Conservation (phyloP, 108 stramenopile species). For the Schizochytrium sp. region DNA sequence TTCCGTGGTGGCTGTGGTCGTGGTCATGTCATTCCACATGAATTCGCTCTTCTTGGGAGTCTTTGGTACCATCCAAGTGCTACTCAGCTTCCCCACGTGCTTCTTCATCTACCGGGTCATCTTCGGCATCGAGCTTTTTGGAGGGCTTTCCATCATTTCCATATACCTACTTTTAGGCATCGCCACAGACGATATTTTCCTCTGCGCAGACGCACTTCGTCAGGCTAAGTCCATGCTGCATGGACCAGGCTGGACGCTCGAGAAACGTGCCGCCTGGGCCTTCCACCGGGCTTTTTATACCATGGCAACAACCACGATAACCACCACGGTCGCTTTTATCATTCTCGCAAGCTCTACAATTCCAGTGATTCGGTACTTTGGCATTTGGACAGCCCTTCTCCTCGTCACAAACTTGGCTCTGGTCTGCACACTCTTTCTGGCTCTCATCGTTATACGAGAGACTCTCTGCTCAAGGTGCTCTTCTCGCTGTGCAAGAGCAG, state of each 20-base stretch:
- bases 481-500: no score
- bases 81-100: not conserved
- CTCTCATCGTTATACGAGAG: not conserved
- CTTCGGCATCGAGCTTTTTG: slow-evolving; percentile 19
- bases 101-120: slow-evolving; percentile 27
- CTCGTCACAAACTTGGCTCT: slow-evolving; percentile 23
- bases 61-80: slow-evolving; percentile 16
- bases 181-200: slow-evolving; percentile 24
- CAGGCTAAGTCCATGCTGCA: not conserved
- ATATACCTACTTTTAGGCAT: slow-evolving; percentile 33
- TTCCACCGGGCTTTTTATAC: no score
- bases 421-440: slow-evolving; percentile 2
- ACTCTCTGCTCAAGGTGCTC: not conserved
- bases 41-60: not conserved
- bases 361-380: slow-evolving; percentile 24
- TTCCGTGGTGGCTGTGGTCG: not conserved
- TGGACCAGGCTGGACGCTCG: no score
- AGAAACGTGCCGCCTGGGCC: no score
- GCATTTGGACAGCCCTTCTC: slow-evolving; percentile 22
- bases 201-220: not conserved
- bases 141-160: not conserved
- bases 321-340: slow-evolving; percentile 24
- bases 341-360: slow-evolving; percentile 1
- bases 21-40: not conserved
- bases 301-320: not conserved